phyloP scores from a whole-genome alignment of 192 early-diverging fungal genomes.

The Gamsiella multidivaricata region DNA sequence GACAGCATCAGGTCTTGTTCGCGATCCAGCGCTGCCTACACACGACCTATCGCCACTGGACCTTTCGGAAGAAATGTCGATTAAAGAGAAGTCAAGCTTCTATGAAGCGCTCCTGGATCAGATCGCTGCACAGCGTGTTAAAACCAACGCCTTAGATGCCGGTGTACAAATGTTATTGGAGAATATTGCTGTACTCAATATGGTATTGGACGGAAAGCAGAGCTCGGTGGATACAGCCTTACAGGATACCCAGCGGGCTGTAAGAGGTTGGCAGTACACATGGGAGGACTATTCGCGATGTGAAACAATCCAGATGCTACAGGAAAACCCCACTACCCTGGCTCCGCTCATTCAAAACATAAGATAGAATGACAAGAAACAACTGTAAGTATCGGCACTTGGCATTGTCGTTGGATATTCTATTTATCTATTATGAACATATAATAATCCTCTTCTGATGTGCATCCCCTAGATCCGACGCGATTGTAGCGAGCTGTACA shows the following conservation, averaged over 20 bases:
- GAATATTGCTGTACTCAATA: constrained; percentile 10
- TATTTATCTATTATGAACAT: too few relatives aligned
- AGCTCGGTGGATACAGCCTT: constrained; percentile 2
- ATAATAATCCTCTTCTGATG: too few relatives aligned
- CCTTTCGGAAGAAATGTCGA: too few relatives aligned
- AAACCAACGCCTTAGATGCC: constrained; percentile 1
- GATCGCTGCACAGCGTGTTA: constrained; percentile 23
- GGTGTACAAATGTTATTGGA: constrained; percentile 14
- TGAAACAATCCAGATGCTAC: constrained; percentile 24
- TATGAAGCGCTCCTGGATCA: constrained; percentile 29
- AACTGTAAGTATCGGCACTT: constrained; percentile 15
- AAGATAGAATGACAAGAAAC: constrained; percentile 34
- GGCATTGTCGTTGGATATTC: too few relatives aligned
- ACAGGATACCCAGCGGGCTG: constrained; percentile 5
- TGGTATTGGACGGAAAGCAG: constrained; percentile 19
- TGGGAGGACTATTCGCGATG: constrained; percentile 29
- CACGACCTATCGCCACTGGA: too few relatives aligned
- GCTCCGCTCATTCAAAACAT: constrained; percentile 30
- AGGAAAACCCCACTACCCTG: constrained; percentile 15
- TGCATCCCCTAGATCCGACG: constrained; percentile 18
- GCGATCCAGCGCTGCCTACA: too few relatives aligned
- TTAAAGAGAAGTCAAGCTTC: background rate
- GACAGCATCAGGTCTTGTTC: too few relatives aligned
- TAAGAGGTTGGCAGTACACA: constrained; percentile 23
- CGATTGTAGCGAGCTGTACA: constrained; percentile 17